These are phyloP conservation scores for Musa beccarii DNA, from an alignment of 176 grass and related monocot genomes.

Conservation along the genomic window DNA sequence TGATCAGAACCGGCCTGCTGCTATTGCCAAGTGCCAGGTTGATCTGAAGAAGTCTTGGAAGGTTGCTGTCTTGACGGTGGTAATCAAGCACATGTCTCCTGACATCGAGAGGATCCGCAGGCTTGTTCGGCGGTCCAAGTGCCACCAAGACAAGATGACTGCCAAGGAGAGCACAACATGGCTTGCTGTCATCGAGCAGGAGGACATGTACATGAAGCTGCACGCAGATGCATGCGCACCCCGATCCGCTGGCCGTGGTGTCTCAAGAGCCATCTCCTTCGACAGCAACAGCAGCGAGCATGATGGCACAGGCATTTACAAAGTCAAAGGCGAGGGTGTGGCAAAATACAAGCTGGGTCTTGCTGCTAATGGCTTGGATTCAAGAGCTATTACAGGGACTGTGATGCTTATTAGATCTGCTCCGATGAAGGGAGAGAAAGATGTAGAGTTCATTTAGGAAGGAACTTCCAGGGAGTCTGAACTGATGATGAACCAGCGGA, in stretches of 20 bases:
- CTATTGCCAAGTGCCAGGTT: slow-evolving; percentile 5
- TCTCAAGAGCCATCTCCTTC: background rate
- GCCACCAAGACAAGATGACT: slow-evolving; percentile 8
- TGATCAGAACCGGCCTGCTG: slow-evolving; percentile 69
- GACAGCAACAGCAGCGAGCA: slow-evolving; percentile 43
- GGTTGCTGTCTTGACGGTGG: slow-evolving; percentile 62
- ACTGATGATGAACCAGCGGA: slow-evolving; percentile 28
- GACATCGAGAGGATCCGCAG: slow-evolving; percentile 16
- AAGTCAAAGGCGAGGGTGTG: slow-evolving; percentile 21
- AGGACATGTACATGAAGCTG: slow-evolving; percentile 51
- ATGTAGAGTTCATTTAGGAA: slow-evolving; percentile 39
- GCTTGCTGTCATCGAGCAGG: slow-evolving; percentile 14
- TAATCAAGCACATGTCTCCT: slow-evolving; percentile 89
- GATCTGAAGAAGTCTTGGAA: slow-evolving; percentile 39
- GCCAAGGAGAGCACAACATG: slow-evolving; percentile 12
- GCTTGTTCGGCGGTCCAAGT: slow-evolving; percentile 6
- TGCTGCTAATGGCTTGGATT: slow-evolving; percentile 9
- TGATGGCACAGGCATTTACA: slow-evolving; percentile 38
- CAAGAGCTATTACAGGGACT: slow-evolving; percentile 11
- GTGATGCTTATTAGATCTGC: background rate
- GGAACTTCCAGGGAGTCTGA: slow-evolving; percentile 16
- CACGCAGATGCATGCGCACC: slow-evolving; percentile 35
- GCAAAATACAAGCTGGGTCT: background rate
- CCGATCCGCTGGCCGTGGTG: slow-evolving; percentile 10
- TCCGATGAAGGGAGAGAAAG: slow-evolving; percentile 51